Evolutionary conservation across 306 rosid genomes (phyloP).

Genomic region (Cyamopsis tetragonoloba): DNA sequence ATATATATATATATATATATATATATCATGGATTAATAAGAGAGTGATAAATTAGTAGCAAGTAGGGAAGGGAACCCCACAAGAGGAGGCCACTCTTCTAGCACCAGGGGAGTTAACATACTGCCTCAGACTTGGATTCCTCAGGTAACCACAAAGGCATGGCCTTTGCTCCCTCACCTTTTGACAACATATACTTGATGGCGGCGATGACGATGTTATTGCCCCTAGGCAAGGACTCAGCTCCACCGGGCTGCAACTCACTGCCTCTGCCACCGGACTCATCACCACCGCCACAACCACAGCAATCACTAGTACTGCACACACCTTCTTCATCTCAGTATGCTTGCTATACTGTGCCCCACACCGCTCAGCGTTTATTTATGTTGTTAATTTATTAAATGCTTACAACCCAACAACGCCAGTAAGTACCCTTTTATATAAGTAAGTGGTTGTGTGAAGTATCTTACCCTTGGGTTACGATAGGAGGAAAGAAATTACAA

Average conservation of each 20-base stretch:
- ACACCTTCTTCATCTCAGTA: slow-evolving; percentile 19
- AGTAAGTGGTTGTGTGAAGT: too few species aligned
- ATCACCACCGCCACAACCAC: slow-evolving; percentile 8
- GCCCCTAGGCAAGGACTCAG: slow-evolving; percentile 41
- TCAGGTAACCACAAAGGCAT: slow-evolving; percentile 58
- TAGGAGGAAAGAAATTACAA: too few species aligned
- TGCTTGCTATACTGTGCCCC: too few species aligned
- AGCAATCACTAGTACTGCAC: not conserved
- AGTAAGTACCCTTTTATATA: too few species aligned
- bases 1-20: too few species aligned
- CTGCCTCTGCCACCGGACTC: slow-evolving; percentile 21
- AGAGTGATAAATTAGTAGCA: too few species aligned
- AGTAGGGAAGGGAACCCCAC: slow-evolving; percentile 44
- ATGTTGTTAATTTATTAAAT: too few species aligned
- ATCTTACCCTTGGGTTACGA: too few species aligned
- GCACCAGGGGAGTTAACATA: slow-evolving; percentile 45
- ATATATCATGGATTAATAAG: too few species aligned
- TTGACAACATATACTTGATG: slow-evolving; percentile 44
- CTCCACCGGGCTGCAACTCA: slow-evolving; percentile 38
- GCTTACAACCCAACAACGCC: too few species aligned
- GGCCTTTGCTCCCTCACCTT: slow-evolving; percentile 50
- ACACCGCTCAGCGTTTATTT: too few species aligned
- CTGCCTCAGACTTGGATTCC: slow-evolving; percentile 38
- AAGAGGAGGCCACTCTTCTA: slow-evolving; percentile 37
- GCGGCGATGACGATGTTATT: slow-evolving; percentile 23